Evolutionary conservation across 2,329 filamentous ascomycete genomes (phyloP), one percentile per base, ranked within the genome.

Genomic region (Nectriaceae sp.): DNA sequence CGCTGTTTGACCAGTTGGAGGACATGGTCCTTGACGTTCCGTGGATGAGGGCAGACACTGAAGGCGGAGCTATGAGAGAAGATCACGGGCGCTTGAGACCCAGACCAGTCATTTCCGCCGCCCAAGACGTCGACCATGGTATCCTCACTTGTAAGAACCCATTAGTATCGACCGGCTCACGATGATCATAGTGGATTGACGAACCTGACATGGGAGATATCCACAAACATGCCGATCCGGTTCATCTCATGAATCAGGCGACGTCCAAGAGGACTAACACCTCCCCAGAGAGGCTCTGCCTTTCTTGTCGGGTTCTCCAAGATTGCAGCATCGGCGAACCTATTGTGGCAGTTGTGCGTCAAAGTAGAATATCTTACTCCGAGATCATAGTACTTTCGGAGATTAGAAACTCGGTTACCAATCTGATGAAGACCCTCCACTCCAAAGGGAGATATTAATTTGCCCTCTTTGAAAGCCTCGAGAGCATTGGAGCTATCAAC

Each of bases 371-470:
- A 97, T 42, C 90, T 85, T 4, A 92, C 91, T 2, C 93, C 93
- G 3, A 96, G 76, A 3, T 79, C 75, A 67, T 94, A 77, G 68
- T 87, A 96, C 20, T 83, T 77, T 5, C 93, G 84, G 10, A 97
- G 75, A 46, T 85, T 91, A 35, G 87, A 79, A 20, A 85, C 75
- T 1, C 85, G 89, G 71, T 97, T 96, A 49, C 90, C 92, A 59
- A 97, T 95, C 62, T 96, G 93, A 65, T 97, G 93, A 6, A 97
- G 79, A 3, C 93, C 93, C 71, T 96, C 91, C 44, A 95, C 83
- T 3, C 87, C 89, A 4, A 93, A 72, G 0, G 89, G 88, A 1
- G 88, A 92, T 61, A 94, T 88, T 42, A 95, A 75, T 59, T 82
- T 82, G 55, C 79, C 79, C 21, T 75, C 57, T 42, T 72, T 72